Percentiles rank a stretch among this genome's conserved stretches.
phyloP scores from a whole-genome alignment of 495 filamentous ascomycete species.

The Talaromyces thailandensis region DNA sequence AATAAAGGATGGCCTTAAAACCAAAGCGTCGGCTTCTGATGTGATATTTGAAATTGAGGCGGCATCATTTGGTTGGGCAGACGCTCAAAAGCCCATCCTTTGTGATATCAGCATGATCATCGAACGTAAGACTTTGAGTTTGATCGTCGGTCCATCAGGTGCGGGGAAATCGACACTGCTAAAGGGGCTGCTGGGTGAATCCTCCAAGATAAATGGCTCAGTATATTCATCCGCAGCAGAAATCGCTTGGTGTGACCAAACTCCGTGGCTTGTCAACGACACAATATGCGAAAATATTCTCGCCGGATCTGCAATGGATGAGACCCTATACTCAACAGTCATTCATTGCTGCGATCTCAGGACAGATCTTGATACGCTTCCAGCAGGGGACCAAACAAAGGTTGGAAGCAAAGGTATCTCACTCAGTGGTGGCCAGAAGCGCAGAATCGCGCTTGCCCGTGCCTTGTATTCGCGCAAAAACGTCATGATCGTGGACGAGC shows the following conservation, averaged over 20 bases:
- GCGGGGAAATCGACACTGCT: slow-evolving; percentile 54
- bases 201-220: background rate
- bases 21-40: background rate
- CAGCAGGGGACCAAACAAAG: slow-evolving; percentile 18
- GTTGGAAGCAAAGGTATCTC: slow-evolving; percentile 22
- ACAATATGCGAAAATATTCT: slow-evolving; percentile 27
- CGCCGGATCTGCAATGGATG: slow-evolving; percentile 15
- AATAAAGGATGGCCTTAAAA: background rate
- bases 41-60: background rate
- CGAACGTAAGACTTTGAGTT: slow-evolving; percentile 29
- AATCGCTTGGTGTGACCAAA: slow-evolving; percentile 23
- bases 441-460: slow-evolving; percentile 22
- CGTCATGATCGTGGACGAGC: slow-evolving; percentile 24
- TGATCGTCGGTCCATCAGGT: slow-evolving; percentile 51
- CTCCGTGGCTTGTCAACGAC: slow-evolving; percentile 24
- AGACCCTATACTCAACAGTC: slow-evolving; percentile 26
- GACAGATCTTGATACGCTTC: slow-evolving; percentile 19
- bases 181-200: slow-evolving; percentile 48
- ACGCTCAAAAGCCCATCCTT: slow-evolving; percentile 13
- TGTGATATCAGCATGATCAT: slow-evolving; percentile 19
- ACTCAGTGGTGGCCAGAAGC: slow-evolving; percentile 25
- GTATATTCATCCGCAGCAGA: slow-evolving; percentile 8
- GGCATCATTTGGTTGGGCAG: slow-evolving; percentile 4
- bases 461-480: slow-evolving; percentile 22
- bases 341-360: slow-evolving; percentile 23